A percentile compares a stretch with the other conserved stretches of the same genome.
These are phyloP conservation scores for Candida nanaspora DNA, from an alignment of 805 yeast species.

Conservation along the genomic window DNA sequence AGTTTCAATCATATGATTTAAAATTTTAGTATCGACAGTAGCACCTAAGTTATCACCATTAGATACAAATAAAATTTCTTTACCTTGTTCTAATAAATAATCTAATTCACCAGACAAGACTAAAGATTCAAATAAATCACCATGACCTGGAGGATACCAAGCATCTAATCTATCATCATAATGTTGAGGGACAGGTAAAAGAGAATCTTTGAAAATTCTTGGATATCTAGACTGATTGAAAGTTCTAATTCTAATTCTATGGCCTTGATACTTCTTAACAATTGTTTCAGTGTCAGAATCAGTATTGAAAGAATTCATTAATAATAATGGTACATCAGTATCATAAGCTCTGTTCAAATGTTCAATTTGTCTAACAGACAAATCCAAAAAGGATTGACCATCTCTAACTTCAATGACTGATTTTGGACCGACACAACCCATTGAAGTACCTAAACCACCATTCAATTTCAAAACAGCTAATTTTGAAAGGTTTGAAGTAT, in stretches of 20 bases:
- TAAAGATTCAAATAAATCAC: constrained; percentile 90
- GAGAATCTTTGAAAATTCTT: constrained; percentile 90
- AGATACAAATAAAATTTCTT: constrained; percentile 90
- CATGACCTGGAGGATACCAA: constrained; percentile 99
- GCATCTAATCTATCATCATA: constrained; percentile 68
- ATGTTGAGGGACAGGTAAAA: constrained; percentile 85
- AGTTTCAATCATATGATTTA: constrained; percentile 88
- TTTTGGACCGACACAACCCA: constrained; percentile 99
- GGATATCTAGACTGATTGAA: constrained; percentile 98
- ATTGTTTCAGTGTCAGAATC: constrained; percentile 92
- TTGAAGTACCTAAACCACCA: constrained; percentile 98
- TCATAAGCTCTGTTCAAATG: constrained; percentile 84
- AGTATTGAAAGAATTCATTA: constrained; percentile 98
- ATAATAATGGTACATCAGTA: constrained; percentile 88
- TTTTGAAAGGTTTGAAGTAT: constrained; percentile 53
- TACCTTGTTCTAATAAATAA: constrained; percentile 82
- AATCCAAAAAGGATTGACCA: constrained; percentile 93
- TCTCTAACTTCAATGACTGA: constrained; percentile 98
- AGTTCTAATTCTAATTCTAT: constrained; percentile 88
- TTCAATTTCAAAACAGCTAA: constrained; percentile 93
- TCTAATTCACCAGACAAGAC: constrained; percentile 90
- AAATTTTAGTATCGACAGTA: constrained; percentile 85
- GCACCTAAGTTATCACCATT: constrained; percentile 99
- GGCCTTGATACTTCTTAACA: constrained; percentile 94
- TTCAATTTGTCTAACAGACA: constrained; percentile 95